Percentiles rank a stretch among this genome's conserved stretches.
These are phyloP conservation scores for Exsudoporus floridanus DNA, from an alignment of 1,284 basidiomycete species.

Conservation along the genomic window DNA sequence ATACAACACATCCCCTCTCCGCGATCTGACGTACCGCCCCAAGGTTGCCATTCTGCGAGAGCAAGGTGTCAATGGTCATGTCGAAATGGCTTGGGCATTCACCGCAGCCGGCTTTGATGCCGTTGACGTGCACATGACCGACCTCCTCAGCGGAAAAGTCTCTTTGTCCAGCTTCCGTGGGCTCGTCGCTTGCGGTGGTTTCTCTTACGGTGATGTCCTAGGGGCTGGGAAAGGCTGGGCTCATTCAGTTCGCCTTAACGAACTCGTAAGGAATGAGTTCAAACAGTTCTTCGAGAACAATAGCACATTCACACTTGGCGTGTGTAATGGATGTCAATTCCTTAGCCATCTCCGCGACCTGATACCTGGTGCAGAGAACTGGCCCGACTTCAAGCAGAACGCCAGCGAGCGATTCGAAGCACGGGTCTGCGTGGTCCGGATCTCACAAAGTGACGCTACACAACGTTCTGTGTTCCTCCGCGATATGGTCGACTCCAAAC, in stretches of 20 bases:
- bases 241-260: constrained; percentile 85
- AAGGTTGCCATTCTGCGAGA: constrained; percentile 95
- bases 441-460: constrained; percentile 59
- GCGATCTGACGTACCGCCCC: constrained; percentile 55
- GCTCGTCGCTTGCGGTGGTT: constrained; percentile 94
- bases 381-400: constrained; percentile 94
- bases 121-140: constrained; percentile 98
- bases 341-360: constrained; percentile 85
- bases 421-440: constrained; percentile 78
- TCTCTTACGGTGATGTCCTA: constrained; percentile 98
- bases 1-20: constrained; percentile 37
- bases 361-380: constrained; percentile 81
- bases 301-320: constrained; percentile 87
- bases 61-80: constrained; percentile 97
- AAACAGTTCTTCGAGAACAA: constrained; percentile 75
- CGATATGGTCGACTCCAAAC: constrained; percentile 82
- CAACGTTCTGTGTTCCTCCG: constrained; percentile 79
- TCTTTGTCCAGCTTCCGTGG: constrained; percentile 77
- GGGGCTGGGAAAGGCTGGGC: constrained; percentile 99
- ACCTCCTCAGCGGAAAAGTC: constrained; percentile 77
- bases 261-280: constrained; percentile 74
- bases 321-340: constrained; percentile 99
- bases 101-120: constrained; percentile 90
- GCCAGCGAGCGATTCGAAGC: constrained; percentile 90
- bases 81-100: constrained; percentile 99